Evolutionary conservation across 495 filamentous ascomycete species (phyloP), one percentile per base, ranked within the genome.

Genomic region (Clohesyomyces aquaticus): DNA sequence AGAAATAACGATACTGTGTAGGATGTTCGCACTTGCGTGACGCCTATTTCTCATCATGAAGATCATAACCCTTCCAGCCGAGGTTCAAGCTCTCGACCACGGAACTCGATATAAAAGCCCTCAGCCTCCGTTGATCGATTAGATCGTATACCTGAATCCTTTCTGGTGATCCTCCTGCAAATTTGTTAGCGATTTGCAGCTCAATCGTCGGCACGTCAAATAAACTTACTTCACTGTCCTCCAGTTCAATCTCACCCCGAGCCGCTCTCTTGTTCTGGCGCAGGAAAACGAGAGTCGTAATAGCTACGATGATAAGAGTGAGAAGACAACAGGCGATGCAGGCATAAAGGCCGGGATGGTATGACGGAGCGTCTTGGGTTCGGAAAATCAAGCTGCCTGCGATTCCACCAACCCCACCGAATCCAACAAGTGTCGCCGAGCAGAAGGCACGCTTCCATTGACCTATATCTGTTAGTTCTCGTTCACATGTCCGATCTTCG

Each of bases 361-460:
- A 73, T 1, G 19, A 18, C 0, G 71, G 69, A 4, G 65, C 54
- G 47, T 73, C 71, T 46, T 73, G 65, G 18, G 32, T 42, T 22
- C 69, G 43, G 70, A 74, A 74, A 35, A 74, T 54, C 35, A 70
- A 23, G n/a, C 59, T 53, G 1, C 71, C 71, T 22, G 69, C 67
- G 26, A 73, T 75, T 28, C 71, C 71, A 55, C 71, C 73, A 48
- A 73, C 47, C n/a, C 69, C 73, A 32, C 73, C 73, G 19, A 75
- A 65, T 4, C 72, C 72, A 18, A 72, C 67, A 14, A 75, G 55
- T 1, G 67, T 67, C 4, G 73, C 69, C 19, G 32, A 49, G 62
- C 69, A 72, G 67, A 72, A 72, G 19, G 69, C 71, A 1, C 73
- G 66, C 59, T 75, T 75, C 73, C 69, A 73, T 35, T 74, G 72